Base-by-base conservation (phyloP, 768 basidiomycete genomes). In the Panellus pusillus region DNA sequence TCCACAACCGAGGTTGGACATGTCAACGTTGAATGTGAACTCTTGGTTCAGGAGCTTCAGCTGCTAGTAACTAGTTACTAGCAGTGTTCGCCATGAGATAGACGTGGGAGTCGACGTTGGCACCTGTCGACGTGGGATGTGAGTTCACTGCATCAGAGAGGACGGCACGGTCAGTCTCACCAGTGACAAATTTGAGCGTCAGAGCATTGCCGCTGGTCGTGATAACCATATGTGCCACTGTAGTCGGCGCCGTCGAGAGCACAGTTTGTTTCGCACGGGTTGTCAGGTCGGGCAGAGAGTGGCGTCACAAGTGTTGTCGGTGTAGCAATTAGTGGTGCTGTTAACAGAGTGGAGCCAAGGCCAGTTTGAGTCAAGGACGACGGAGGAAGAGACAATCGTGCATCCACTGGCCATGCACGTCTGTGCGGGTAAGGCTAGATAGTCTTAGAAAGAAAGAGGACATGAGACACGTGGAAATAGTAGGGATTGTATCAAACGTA, bases 11-110 rank as follows among this genome's bases (percentile, higher is more conserved):
- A 83, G 74, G 63, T 80, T 72, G 58, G 80, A 79, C 57, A 83
- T 72, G 64, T 82, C 80, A 63, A 83, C 80, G 68, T 81, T 79
- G 70, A 83, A 82, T 52, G 79, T 74, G 71, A 83, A 81, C 67
- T 83, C 82, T 64, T 79, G 72, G 74, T 82, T 82, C 53, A 74
- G 65, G 55, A 81, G 66, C 60, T 72, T 68, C 70, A 74, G 73
- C 60, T 69, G 64, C 60, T 73, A 61, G 73, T 84, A 84, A 37
- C 65, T 58, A 59, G 69, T 66, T n/a, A n/a, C n/a, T n/a, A n/a
- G n/a, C n/a, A 48, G 74, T 73, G 67, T 67, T 69, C 52, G 67
- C 69, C 73, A 84, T 69, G 65, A 84, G 74, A 73, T 83, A 84
- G 55, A 74, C 68, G 46, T 74, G 73, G 28, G 72, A 73, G 15